Base-by-base conservation (phyloP, 2,329 filamentous ascomycete species). In the Aspergillus felis region DNA sequence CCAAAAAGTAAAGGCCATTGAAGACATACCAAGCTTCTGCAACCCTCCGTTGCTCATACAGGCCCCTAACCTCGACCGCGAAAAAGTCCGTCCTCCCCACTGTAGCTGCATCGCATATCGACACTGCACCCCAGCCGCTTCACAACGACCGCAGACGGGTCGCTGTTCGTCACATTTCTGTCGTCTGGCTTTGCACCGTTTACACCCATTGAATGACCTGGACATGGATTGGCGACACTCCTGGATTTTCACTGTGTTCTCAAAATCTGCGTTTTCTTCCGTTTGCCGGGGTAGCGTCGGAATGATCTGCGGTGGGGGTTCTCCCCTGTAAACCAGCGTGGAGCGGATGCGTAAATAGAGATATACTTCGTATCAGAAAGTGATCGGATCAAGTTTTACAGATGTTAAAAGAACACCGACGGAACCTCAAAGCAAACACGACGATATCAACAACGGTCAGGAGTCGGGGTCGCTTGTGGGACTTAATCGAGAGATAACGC, bases 151-250 rank as follows among this genome's bases (percentile, higher is more conserved):
- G 65, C 76, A 79, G 51, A 61, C 67, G 27, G 76, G 76, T 57
- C 71, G 71, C 53, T 69, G 66, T 64, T 78, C 76, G 59, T 78
- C 76, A 66, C 76, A 78, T 73, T 78, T 78, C 60, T 78, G 74
- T 54, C 76, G 73, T 41, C 76, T 74, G 51, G 71, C 67, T 66
- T 76, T 77, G 72, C 76, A 77, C 64, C 75, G 70, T 60, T 72
- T 73, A 66, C 76, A 78, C n/a, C 76, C 76, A 52, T 68, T 72
- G 52, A 76, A 75, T 10, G 75, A 78, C 60, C 74, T 73, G 64
- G 74, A 73, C 71, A 76, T 74, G 61, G 38, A 57, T 55, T 53
- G 53, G 53, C 51, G 53, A 57, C 44, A 50, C 55, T 53, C 53
- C 14, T 38, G 14, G 5, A 7, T 35, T 17, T 38, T 38, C 14